Evolutionary conservation across 1,284 basidiomycete genomes (phyloP).

Genomic region (Papiliotrema nemorosa): DNA sequence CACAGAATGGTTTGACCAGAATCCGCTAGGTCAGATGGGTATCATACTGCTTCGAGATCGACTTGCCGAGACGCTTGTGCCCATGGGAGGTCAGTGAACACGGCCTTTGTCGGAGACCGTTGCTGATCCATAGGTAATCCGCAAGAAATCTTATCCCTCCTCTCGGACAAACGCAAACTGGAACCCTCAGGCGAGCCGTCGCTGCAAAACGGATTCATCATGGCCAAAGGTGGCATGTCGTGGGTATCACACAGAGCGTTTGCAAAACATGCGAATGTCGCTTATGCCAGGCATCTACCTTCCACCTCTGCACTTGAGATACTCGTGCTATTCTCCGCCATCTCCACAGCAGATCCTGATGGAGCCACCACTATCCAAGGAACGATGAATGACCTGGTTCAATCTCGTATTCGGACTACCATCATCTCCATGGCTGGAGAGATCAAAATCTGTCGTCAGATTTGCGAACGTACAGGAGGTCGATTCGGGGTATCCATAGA

Average conservation of each 20-base stretch:
- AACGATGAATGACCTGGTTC: conserved; percentile 75
- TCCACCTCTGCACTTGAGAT: conserved; percentile 94
- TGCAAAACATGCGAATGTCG: neutral
- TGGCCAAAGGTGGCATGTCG: conserved; percentile 89
- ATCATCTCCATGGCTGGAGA: conserved; percentile 92
- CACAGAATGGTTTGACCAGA: conserved; percentile 98
- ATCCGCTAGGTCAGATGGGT: conserved; percentile 94
- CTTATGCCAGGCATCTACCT: conserved; percentile 71
- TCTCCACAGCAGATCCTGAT: conserved; percentile 95
- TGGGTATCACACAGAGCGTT: too few relatives aligned
- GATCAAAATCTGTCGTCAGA: conserved; percentile 92
- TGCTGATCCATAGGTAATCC: conserved; percentile 89
- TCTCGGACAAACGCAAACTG: conserved; percentile 81
- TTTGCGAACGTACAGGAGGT: conserved; percentile 84
- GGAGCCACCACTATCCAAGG: conserved; percentile 75
- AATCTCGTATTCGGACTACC: conserved; percentile 80
- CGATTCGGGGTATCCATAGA: conserved; percentile 93
- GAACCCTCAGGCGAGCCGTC: conserved; percentile 90
- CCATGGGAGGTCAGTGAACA: conserved; percentile 71
- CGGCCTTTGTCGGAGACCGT: too few relatives aligned
- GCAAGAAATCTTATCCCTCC: conserved; percentile 80
- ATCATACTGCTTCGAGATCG: conserved; percentile 88
- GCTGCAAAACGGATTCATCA: conserved; percentile 92
- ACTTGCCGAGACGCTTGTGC: conserved; percentile 76
- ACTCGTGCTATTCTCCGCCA: conserved; percentile 84